phyloP scores from a whole-genome alignment of 2,329 filamentous ascomycete genomes.

The Rhytidhysteron rufulum region DNA sequence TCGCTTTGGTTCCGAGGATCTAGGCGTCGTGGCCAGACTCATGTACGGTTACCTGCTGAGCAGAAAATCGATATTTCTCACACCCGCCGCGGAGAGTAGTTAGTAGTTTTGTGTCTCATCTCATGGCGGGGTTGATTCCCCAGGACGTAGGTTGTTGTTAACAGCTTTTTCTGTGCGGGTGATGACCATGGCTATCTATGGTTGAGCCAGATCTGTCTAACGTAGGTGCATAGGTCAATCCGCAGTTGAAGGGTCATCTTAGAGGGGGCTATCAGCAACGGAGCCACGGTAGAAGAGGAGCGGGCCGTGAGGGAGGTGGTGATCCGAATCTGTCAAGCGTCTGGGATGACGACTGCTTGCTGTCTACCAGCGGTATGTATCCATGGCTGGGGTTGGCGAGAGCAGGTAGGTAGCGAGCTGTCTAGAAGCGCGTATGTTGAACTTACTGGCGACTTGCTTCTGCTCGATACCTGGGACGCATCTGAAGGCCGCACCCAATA shows the following conservation, averaged over 20 bases:
- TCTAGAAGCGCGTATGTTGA: too few species aligned
- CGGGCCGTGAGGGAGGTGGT: constrained; percentile 46
- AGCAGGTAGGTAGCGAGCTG: too few species aligned
- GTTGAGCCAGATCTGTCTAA: too few species aligned
- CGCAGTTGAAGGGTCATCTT: constrained; percentile 53
- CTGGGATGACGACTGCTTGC: constrained; percentile 46
- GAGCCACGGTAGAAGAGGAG: constrained; percentile 48
- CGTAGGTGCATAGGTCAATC: constrained; percentile 41
- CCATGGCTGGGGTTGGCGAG: too few species aligned
- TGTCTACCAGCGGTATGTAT: constrained; percentile 29
- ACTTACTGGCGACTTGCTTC: too few species aligned
- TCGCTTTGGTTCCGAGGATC: constrained; percentile 47
- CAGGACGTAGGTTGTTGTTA: constrained; percentile 45
- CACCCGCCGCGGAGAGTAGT: constrained; percentile 44
- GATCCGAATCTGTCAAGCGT: constrained; percentile 45
- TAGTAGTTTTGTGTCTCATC: too few species aligned
- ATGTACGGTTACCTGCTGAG: too few species aligned
- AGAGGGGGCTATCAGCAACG: constrained; percentile 49
- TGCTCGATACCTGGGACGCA: too few species aligned
- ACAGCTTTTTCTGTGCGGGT: constrained; percentile 1
- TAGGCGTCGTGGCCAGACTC: constrained; percentile 47
- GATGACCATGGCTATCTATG: not conserved
- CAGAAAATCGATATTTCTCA: constrained; percentile 46
- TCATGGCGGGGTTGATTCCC: constrained; percentile 50
- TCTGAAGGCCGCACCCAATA: too few species aligned